These are phyloP conservation scores for Endocarpon pusillum DNA, from an alignment of 495 filamentous ascomycete genomes.

Conservation along the genomic window DNA sequence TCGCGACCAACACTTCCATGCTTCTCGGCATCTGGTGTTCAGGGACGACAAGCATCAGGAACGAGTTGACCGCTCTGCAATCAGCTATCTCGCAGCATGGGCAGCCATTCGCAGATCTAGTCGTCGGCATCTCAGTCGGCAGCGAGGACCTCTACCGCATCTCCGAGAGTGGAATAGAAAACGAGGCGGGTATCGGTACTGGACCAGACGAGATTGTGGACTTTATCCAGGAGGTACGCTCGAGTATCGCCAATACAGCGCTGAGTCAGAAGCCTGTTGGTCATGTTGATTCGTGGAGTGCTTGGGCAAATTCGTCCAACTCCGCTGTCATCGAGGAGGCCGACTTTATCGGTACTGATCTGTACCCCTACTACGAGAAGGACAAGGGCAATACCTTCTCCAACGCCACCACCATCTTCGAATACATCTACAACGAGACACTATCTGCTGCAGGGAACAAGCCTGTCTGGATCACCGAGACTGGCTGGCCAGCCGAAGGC, in stretches of 20 bases:
- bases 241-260: conserved; percentile 13
- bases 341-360: conserved; percentile 33
- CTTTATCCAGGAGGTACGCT: conserved; percentile 30
- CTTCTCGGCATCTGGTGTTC: conserved; percentile 36
- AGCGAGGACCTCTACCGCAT: conserved; percentile 41
- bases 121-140: conserved; percentile 34
- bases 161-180: conserved; percentile 37
- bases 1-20: conserved; percentile 29
- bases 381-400: conserved; percentile 28
- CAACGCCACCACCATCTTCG: conserved; percentile 22
- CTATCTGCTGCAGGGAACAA: conserved; percentile 10
- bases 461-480: conserved; percentile 60
- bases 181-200: conserved; percentile 33
- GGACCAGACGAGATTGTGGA: conserved; percentile 21
- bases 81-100: conserved; percentile 27
- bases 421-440: conserved; percentile 20
- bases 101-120: conserved; percentile 33
- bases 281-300: conserved; percentile 32
- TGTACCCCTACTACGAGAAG: conserved; percentile 34
- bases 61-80: conserved; percentile 29
- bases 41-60: conserved; percentile 27
- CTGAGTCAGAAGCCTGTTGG: conserved; percentile 12
- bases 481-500: conserved; percentile 68
- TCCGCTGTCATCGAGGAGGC: conserved; percentile 26
- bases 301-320: conserved; percentile 29